A percentile compares a stretch with the other conserved stretches of the same genome.
These are phyloP conservation scores for Leccinellum albellum DNA, from an alignment of 768 basidiomycete genomes.

Conservation along the genomic window DNA sequence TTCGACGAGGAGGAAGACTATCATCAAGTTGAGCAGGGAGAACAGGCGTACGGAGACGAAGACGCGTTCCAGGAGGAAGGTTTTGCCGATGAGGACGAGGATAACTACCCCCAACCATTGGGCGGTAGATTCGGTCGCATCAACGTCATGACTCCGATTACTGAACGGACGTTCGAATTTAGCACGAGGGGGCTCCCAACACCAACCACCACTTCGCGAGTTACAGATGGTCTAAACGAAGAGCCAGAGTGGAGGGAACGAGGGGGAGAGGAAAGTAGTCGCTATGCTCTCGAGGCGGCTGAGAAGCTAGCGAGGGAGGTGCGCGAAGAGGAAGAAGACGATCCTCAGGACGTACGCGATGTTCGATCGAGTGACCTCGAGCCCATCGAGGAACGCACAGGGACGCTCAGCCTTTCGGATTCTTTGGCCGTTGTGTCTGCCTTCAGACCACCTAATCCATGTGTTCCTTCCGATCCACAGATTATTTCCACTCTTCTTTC, in stretches of 20 bases:
- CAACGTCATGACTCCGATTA: constrained; percentile 96
- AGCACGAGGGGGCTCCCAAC: constrained; percentile 49
- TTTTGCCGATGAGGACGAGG: constrained; percentile 30
- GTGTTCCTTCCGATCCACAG: constrained; percentile 75
- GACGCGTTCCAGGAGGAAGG: constrained; percentile 28
- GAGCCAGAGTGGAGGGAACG: constrained; percentile 19
- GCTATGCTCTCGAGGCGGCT: constrained; percentile 52
- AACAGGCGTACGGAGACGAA: constrained; percentile 18
- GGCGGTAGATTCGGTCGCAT: constrained; percentile 79
- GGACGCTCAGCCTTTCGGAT: constrained; percentile 61
- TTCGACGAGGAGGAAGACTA: constrained; percentile 30
- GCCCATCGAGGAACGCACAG: constrained; percentile 56
- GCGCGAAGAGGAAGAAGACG: constrained; percentile 23
- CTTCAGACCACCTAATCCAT: constrained; percentile 81
- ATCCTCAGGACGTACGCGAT: constrained; percentile 8
- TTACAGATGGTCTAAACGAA: constrained; percentile 33
- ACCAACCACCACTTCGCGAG: constrained; percentile 44
- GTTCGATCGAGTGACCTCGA: constrained; percentile 10
- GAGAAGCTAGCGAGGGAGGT: constrained; percentile 54
- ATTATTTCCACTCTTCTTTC: constrained; percentile 64
- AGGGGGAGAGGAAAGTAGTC: constrained; percentile 30
- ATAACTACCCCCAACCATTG: constrained; percentile 42
- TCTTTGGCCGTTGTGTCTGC: constrained; percentile 56
- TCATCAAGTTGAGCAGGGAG: constrained; percentile 9
- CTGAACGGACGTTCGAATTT: constrained; percentile 89